Evolutionary conservation across 768 basidiomycete genomes (phyloP).

Genomic region (Rhizopogon sp.): DNA sequence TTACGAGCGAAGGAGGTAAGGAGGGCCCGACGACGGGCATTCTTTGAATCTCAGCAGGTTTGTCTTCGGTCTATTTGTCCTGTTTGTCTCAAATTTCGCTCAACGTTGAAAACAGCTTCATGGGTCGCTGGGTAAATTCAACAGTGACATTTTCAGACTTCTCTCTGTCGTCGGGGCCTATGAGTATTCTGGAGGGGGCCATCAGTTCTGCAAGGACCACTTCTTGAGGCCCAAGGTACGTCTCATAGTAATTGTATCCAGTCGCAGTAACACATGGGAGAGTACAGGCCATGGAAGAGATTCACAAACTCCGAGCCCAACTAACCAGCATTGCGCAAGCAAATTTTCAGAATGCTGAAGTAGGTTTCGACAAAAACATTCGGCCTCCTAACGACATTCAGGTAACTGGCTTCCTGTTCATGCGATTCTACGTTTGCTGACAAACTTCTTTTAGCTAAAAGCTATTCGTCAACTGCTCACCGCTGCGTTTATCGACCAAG

Average conservation of each 20-base stretch:
- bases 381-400: constrained; percentile 76
- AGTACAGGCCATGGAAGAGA: constrained; percentile 93
- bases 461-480: constrained; percentile 82
- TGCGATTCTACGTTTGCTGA: neutral
- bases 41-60: constrained; percentile 80
- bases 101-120: constrained; percentile 48
- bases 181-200: constrained; percentile 82
- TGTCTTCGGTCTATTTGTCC: constrained; percentile 7
- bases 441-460: constrained; percentile 61
- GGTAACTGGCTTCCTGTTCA: constrained; percentile 33
- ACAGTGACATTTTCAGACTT: constrained; percentile 82
- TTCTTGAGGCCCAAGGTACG: constrained; percentile 86
- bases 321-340: constrained; percentile 78
- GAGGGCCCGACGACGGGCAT: constrained; percentile 64
- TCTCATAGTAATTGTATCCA: neutral
- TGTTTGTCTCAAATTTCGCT: constrained; percentile 1
- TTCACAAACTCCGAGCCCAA: constrained; percentile 90
- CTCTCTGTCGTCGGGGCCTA: constrained; percentile 96
- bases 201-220: constrained; percentile 79
- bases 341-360: constrained; percentile 65
- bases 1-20: constrained; percentile 51
- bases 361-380: constrained; percentile 60
- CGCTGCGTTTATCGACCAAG: constrained; percentile 92
- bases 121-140: constrained; percentile 69
- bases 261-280: neutral